A percentile compares a stretch with the other conserved stretches of the same genome.
Conservation (phyloP, 257 asterid species). For the Eucommia ulmoides region DNA sequence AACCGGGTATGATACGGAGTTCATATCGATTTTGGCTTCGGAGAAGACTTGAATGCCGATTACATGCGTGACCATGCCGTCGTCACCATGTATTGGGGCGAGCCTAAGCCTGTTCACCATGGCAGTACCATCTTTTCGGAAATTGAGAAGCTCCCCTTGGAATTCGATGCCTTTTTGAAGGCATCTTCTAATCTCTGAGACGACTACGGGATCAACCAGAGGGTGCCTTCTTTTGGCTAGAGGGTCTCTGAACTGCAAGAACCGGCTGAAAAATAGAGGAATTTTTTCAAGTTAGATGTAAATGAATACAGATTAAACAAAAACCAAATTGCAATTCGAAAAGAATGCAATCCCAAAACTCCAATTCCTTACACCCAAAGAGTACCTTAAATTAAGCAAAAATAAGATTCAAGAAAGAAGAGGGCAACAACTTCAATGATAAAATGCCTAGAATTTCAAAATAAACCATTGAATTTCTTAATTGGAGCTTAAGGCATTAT, state of each 20-base stretch:
- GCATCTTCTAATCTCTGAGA: conserved; percentile 83
- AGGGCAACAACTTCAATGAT: too few species aligned
- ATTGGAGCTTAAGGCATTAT: too few species aligned
- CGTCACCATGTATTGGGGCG: conserved; percentile 66
- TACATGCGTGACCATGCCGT: conserved; percentile 69
- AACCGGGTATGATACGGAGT: conserved; percentile 68
- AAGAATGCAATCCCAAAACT: too few species aligned
- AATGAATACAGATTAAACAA: too few species aligned
- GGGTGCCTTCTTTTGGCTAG: conserved; percentile 90
- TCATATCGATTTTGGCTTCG: conserved; percentile 64
- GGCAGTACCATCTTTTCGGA: conserved; percentile 87
- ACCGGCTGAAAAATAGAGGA: too few species aligned
- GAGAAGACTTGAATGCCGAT: conserved; percentile 64
- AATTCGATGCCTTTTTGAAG: conserved; percentile 73
- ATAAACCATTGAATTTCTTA: too few species aligned
- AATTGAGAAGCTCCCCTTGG: conserved; percentile 91
- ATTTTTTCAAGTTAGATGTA: too few species aligned
- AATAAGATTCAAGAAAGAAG: too few species aligned
- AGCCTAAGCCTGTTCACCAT: conserved; percentile 69
- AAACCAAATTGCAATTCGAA: too few species aligned
- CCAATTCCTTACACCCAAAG: too few species aligned
- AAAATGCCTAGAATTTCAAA: too few species aligned
- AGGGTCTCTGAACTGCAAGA: conserved; percentile 84
- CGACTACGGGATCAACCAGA: conserved; percentile 83
- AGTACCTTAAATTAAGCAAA: too few species aligned